phyloP scores from a whole-genome alignment of 2,329 filamentous ascomycete genomes.

The Ophiostoma sp. region DNA sequence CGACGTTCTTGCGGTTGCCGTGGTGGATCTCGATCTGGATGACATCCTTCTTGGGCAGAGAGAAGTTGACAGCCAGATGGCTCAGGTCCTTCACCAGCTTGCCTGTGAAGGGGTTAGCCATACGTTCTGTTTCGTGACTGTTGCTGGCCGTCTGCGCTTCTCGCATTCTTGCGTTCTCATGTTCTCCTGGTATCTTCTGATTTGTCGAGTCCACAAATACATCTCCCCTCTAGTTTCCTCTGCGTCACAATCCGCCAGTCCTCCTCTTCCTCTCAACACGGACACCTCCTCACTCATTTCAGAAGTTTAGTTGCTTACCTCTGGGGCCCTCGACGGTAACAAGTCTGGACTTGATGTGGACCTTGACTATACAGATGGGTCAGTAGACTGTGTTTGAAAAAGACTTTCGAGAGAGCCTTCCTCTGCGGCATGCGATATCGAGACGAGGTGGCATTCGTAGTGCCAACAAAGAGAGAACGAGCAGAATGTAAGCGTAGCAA shows the following conservation, averaged over 20 bases:
- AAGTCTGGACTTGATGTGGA: slow-evolving; percentile 92
- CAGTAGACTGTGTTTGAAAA: slow-evolving; percentile 25
- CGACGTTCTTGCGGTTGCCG: slow-evolving; percentile 94
- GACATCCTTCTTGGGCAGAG: slow-evolving; percentile 72
- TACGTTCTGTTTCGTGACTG: not conserved
- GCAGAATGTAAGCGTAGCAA: not conserved
- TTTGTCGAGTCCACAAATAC: too few species aligned
- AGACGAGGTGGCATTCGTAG: not conserved
- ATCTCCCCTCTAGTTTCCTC: not conserved
- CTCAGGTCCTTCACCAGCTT: slow-evolving; percentile 96
- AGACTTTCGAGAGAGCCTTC: not conserved
- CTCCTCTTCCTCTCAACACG: not conserved
- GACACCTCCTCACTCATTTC: not conserved
- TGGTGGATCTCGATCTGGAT: slow-evolving; percentile 99
- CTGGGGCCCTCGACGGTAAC: slow-evolving; percentile 96
- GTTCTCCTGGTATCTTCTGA: not conserved
- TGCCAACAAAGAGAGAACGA: not conserved
- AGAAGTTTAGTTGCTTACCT: slow-evolving; percentile 49
- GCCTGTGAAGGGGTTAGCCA: slow-evolving; percentile 46
- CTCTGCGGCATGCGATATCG: not conserved
- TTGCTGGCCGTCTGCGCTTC: not conserved
- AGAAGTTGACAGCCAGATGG: slow-evolving; percentile 95
- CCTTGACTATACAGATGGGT: slow-evolving; percentile 67
- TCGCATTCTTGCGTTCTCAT: not conserved
- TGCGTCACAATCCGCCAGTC: not conserved